Base-by-base conservation (phyloP, 2,329 filamentous ascomycete genomes). In the Trichoderma hamatum region DNA sequence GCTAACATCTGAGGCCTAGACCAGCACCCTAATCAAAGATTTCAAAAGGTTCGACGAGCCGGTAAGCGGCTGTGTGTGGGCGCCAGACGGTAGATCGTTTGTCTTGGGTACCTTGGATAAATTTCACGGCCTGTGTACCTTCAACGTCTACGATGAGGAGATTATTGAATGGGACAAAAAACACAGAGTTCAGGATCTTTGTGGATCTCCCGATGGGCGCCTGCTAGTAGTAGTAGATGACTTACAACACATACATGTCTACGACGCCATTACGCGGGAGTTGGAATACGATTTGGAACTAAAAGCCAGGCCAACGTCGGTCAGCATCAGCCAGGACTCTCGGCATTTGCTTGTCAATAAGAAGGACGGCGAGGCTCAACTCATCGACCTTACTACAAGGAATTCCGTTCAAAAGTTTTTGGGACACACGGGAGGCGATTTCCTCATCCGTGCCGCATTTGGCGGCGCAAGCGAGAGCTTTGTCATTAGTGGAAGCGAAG, bases 401-500 rank as follows among this genome's bases (percentile, higher is more conserved):
- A 88, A 90, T 36, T 84, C 90, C n/a, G 83, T 95, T 5, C 90
- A 91, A 73, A 89, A 85, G 73, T 98, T 92, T 76, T 83, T 88
- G 19, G 94, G 93, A 0, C 91, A 94, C 71, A 87, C 85, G 54
- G 92, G 94, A 71, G 90, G 89, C 66, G 83, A 90, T 2, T 97
- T 84, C 76, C 86, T 97, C 67, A 96, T 99, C 70, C 87, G 95
- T 62, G 92, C 90, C 74, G 83, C 85, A 0, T 96, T 97, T 80
- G 96, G 96, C 21, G 96, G 96, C 36, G 94, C 95, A 1, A 90
- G 92, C 69, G 94, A 97, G 81, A 94, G 91, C 77, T 97, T 97
- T 78, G 91, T 98, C 11, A 85, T 96, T 32, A 95, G 92, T 75
- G 96, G 96, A 13, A 97, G 94, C 75, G 94, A 97, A 86, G 88